Evolutionary conservation across 2,329 filamentous ascomycete genomes (phyloP).

Genomic region (Alternaria burnsii): DNA sequence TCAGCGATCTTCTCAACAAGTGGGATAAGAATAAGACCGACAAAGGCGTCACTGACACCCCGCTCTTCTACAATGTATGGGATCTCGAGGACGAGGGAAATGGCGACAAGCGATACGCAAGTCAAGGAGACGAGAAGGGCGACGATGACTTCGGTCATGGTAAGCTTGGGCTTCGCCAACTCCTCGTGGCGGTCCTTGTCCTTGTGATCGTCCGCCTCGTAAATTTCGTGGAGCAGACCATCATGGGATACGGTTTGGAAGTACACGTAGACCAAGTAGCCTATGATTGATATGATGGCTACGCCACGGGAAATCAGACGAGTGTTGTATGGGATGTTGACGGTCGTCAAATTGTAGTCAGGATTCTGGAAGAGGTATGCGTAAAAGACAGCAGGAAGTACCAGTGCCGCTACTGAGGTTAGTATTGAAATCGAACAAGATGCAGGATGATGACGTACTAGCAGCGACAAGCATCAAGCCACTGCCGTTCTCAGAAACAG

Average conservation of each 20-base stretch:
- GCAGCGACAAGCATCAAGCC: conserved; percentile 80
- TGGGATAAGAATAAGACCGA: conserved; percentile 79
- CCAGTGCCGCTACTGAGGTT: conserved; percentile 54
- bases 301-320: conserved; percentile 75
- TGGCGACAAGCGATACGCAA: conserved; percentile 76
- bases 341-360: conserved; percentile 34
- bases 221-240: conserved; percentile 76
- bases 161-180: conserved; percentile 71
- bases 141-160: conserved; percentile 74
- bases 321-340: conserved; percentile 64
- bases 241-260: conserved; percentile 83
- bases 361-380: conserved; percentile 46
- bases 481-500: conserved; percentile 80
- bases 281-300: conserved; percentile 73
- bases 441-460: conserved; percentile 51
- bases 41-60: conserved; percentile 61
- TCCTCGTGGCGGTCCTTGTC: conserved; percentile 72
- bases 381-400: conserved; percentile 64
- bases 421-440: conserved; percentile 18
- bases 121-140: conserved; percentile 71
- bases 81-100: conserved; percentile 78
- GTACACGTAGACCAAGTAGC: conserved; percentile 68
- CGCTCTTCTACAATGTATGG: conserved; percentile 64
- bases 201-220: conserved; percentile 73
- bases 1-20: conserved; percentile 86